Conservation (phyloP, 441 rosid genomes). For the Bocquillonia castaneifolia region DNA sequence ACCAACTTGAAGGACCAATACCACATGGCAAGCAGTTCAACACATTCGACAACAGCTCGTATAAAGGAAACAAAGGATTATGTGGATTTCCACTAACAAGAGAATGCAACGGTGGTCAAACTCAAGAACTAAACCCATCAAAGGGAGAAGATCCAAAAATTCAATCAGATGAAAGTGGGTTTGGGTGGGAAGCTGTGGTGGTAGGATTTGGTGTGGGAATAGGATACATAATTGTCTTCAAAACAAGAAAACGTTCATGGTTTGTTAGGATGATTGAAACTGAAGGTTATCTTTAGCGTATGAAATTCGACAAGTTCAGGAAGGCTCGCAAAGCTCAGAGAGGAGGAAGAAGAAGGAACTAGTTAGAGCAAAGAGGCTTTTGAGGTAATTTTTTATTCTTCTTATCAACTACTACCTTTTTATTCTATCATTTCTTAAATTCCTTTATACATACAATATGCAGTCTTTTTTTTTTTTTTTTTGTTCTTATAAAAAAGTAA, state of each 20-base stretch:
- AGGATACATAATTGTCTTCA: background rate
- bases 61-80: slow-evolving; percentile 8
- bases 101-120: background rate
- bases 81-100: slow-evolving; percentile 13
- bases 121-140: too few species aligned
- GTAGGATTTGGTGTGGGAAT: background rate
- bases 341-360: background rate
- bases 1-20: slow-evolving; percentile 12
- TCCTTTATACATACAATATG: too few species aligned
- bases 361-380: too few species aligned
- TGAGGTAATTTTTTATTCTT: too few species aligned
- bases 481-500: too few species aligned
- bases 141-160: slow-evolving; percentile 1
- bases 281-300: background rate
- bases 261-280: slow-evolving; percentile 18
- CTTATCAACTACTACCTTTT: too few species aligned
- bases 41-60: slow-evolving; percentile 10
- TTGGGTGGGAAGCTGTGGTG: slow-evolving; percentile 11
- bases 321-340: background rate
- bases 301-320: background rate
- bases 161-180: background rate
- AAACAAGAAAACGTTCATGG: slow-evolving; percentile 12
- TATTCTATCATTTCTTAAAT: too few species aligned
- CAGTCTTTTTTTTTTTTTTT: too few species aligned
- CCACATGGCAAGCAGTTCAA: background rate